Evolutionary conservation across 2,329 filamentous ascomycete species (phyloP), one percentile per base, ranked within the genome.

Genomic region (Sporothrix pallida): DNA sequence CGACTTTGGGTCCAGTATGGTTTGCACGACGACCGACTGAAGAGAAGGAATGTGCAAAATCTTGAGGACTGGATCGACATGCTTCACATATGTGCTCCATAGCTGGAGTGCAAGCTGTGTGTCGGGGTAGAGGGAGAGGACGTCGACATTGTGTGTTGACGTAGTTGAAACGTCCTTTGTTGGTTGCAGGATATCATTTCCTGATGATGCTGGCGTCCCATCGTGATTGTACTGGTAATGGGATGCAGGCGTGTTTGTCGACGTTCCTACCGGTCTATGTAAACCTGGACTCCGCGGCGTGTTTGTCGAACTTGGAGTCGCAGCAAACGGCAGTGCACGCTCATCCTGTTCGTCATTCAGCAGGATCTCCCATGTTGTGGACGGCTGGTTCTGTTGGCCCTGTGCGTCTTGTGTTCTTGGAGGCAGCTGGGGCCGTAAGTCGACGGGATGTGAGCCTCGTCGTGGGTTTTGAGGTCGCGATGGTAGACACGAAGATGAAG

Each of bases 31-130:
- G 1, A 23, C 23, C 2, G 70, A 63, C 42, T 71, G 70, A 12
- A 50, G 13, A 3, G 70, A 62, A 0, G 70, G 70, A 2, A 71
- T 63, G 44, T 71, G 70, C 8, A 71, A 5, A 26, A 71, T 71
- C 54, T 71, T 71, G 44, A 71, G 56, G 1, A 71, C 70, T 1
- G 70, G 70, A 8, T 71, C 70, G 70, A 71, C 70, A 3, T n/a
- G 17, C 20, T 46, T 48, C 20, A 71, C 56, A 26, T 71, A 71
- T 5, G 63, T 17, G 9, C 23, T 71, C 70, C 70, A 71, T 20
- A 71, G 44, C 42, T 48, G 70, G 10, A 71, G 44, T 0, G 70
- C 70, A 1, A 50, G 42, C 15, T 63, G 70, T 13, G 70, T 15
- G 13, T 63, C n/a, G 23, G 70, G 70, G 12, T 52, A 63, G 42